Conservation (phyloP, 805 yeast species). For the Starmera caribaea region DNA sequence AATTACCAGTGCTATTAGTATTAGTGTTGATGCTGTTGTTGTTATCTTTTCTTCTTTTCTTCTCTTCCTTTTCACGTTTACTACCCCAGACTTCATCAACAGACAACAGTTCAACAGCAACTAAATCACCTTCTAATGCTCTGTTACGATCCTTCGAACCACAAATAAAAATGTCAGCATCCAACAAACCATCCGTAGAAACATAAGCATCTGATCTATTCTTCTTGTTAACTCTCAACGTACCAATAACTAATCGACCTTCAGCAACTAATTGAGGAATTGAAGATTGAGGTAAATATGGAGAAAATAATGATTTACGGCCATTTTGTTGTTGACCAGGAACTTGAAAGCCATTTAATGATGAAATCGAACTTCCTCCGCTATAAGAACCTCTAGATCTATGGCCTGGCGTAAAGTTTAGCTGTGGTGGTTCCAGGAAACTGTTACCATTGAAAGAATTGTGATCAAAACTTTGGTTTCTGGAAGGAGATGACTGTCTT, state of each 20-base stretch:
- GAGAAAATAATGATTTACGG: conserved; percentile 85
- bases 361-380: conserved; percentile 44
- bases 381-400: conserved; percentile 65
- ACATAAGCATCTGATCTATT: conserved; percentile 97
- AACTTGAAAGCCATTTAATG: conserved; percentile 17
- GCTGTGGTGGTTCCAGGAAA: conserved; percentile 21
- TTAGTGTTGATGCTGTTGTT: conserved; percentile 26
- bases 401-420: conserved; percentile 65
- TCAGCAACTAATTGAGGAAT: conserved; percentile 83
- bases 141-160: conserved; percentile 98
- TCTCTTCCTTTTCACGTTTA: conserved; percentile 93
- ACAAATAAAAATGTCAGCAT: conserved; percentile 95
- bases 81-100: conserved; percentile 98
- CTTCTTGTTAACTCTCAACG: conserved; percentile 87
- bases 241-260: conserved; percentile 88
- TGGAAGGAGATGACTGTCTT: conserved; percentile 25
- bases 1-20: conserved; percentile 25
- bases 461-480: conserved; percentile 18
- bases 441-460: conserved; percentile 7
- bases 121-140: conserved; percentile 93
- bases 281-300: conserved; percentile 88
- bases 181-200: conserved; percentile 91
- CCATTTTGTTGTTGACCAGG: conserved; percentile 26
- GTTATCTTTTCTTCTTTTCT: conserved; percentile 79
- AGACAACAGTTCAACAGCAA: conserved; percentile 86